A percentile compares a stretch with the other conserved stretches of the same genome.
These are phyloP conservation scores for Hanseniaspora singularis DNA, from an alignment of 805 yeast genomes.

Conservation along the genomic window DNA sequence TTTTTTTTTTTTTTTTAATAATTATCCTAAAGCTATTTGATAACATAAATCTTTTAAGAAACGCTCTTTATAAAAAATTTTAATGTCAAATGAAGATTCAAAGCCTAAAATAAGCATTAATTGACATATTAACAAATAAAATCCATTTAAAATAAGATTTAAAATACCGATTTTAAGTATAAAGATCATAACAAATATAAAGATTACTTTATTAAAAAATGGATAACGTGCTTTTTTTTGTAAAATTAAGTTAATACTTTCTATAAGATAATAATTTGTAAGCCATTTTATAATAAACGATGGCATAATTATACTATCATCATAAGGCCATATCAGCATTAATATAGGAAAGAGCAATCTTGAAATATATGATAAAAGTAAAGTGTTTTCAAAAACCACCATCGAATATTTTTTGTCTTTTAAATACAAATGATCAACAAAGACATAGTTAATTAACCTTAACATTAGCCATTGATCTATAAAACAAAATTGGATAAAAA, in stretches of 20 bases:
- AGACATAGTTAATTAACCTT: slow-evolving; percentile 26
- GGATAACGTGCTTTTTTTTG: slow-evolving; percentile 11
- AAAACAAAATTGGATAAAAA: slow-evolving; percentile 43
- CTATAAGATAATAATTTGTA: slow-evolving; percentile 52
- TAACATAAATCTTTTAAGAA: slow-evolving; percentile 5
- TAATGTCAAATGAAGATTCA: too few species aligned
- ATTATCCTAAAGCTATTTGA: slow-evolving; percentile 6
- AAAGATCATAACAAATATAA: slow-evolving; percentile 19
- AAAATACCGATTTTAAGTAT: slow-evolving; percentile 19
- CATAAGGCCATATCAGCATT: slow-evolving; percentile 95
- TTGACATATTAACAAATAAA: too few species aligned
- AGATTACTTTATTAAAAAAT: slow-evolving; percentile 21
- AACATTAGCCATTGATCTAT: slow-evolving; percentile 36
- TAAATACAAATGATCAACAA: not conserved
- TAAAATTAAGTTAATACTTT: slow-evolving; percentile 43
- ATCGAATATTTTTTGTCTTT: slow-evolving; percentile 29
- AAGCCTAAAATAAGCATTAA: too few species aligned
- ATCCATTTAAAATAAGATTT: slow-evolving; percentile 21
- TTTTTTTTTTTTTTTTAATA: not conserved
- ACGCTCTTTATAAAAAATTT: not conserved
- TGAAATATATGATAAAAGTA: slow-evolving; percentile 64
- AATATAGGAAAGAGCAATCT: slow-evolving; percentile 70
- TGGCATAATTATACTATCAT: slow-evolving; percentile 45
- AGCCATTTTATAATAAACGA: slow-evolving; percentile 47
- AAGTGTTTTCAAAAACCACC: slow-evolving; percentile 37